A percentile compares a stretch with the other conserved stretches of the same genome.
phyloP scores from a whole-genome alignment of 805 yeast species.

The Saccharomycodes ludwigii region DNA sequence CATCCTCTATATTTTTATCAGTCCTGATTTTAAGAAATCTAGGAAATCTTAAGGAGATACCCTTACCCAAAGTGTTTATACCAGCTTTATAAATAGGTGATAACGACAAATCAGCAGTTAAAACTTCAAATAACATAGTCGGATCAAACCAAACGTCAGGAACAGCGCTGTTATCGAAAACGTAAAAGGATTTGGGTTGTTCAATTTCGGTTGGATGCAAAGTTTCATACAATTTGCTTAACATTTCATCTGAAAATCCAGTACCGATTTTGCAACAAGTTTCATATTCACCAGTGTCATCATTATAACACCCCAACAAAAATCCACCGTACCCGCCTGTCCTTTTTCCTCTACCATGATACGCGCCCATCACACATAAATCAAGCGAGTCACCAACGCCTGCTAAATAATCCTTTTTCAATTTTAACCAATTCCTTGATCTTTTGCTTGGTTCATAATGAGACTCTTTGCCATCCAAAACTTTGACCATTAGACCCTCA shows the following conservation, averaged over 20 bases:
- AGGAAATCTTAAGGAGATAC: slow-evolving; percentile 82
- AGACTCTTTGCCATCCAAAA: slow-evolving; percentile 69
- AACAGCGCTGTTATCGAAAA: slow-evolving; percentile 57
- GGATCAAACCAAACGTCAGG: slow-evolving; percentile 98
- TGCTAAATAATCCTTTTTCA: slow-evolving; percentile 87
- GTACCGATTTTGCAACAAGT: slow-evolving; percentile 96
- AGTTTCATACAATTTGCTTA: slow-evolving; percentile 44
- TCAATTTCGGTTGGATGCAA: slow-evolving; percentile 56
- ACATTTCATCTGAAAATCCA: slow-evolving; percentile 82
- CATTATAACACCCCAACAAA: slow-evolving; percentile 78
- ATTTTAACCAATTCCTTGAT: slow-evolving; percentile 88
- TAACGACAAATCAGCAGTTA: slow-evolving; percentile 81
- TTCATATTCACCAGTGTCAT: slow-evolving; percentile 85
- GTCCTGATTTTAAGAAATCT: slow-evolving; percentile 74
- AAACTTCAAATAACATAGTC: slow-evolving; percentile 66
- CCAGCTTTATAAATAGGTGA: slow-evolving; percentile 89
- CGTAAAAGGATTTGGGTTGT: slow-evolving; percentile 53
- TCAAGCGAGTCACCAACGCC: slow-evolving; percentile 96
- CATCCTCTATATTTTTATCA: slow-evolving; percentile 77
- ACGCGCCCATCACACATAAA: slow-evolving; percentile 87
- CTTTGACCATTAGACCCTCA: slow-evolving; percentile 94
- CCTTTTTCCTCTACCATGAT: slow-evolving; percentile 86
- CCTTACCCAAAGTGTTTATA: slow-evolving; percentile 56
- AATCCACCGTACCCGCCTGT: slow-evolving; percentile 95
- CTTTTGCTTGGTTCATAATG: slow-evolving; percentile 90